Conservation (phyloP, 2,329 filamentous ascomycete species). For the Colletotrichum salicis region DNA sequence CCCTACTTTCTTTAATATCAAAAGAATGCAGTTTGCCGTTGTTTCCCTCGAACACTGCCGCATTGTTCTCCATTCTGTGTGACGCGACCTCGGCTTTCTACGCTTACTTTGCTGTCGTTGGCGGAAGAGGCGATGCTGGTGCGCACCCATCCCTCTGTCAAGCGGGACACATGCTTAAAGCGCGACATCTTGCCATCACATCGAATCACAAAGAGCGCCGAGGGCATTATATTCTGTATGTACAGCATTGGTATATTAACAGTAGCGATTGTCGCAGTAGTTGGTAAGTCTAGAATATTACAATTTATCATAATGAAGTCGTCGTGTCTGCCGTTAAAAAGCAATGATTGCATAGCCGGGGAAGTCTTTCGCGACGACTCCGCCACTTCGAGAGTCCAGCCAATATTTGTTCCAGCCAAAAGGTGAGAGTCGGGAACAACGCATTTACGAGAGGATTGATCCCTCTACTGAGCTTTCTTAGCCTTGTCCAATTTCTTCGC, state of each 20-base stretch:
- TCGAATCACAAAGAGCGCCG: neutral
- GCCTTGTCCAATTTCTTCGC: slow-evolving; percentile 78
- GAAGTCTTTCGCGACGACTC: neutral
- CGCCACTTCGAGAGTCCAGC: neutral
- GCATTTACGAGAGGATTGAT: neutral
- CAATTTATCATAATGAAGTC: neutral
- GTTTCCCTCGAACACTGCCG: neutral
- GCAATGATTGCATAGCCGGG: neutral
- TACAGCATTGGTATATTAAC: neutral
- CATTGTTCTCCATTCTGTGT: neutral
- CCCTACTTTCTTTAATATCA: neutral
- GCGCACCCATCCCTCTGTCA: neutral
- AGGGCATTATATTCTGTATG: neutral
- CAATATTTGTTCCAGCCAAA: neutral
- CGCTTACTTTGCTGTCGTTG: neutral
- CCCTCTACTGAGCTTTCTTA: slow-evolving; percentile 75
- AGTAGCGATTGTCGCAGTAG: neutral
- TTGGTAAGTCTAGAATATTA: slow-evolving; percentile 8
- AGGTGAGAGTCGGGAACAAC: neutral
- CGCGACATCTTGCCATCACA: neutral
- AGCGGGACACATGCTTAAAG: neutral
- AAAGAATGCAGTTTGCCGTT: neutral
- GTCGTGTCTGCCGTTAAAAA: slow-evolving; percentile 1
- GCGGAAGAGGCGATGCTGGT: neutral
- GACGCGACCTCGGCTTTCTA: neutral